Evolutionary conservation across 495 filamentous ascomycete genomes (phyloP), one percentile per base, ranked within the genome.

Genomic region (Lasiosphaeris hirsuta): DNA sequence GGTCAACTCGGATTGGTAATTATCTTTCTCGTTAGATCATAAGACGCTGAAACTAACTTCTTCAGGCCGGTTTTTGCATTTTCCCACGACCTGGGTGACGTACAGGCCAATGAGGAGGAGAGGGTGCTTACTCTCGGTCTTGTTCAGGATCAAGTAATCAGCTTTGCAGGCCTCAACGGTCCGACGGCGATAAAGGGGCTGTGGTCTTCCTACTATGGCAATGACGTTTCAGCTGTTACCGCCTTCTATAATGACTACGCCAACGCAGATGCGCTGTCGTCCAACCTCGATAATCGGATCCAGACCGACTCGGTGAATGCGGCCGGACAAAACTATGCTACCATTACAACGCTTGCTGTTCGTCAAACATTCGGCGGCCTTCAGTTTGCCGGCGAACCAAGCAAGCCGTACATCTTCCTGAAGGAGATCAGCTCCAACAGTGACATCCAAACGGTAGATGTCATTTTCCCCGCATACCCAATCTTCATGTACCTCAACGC

Each of bases 381-480:
- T 1, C 85, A 85, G 40, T 95, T 96, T 63, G 84, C 87, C 1
- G 90, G 90, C 1, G 95, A 89, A 2, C 79, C 84, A 0, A 81
- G 87, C 0, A 80, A 88, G 59, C 90, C 90, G 1, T 83, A 94
- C 34, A 70, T 97, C 13, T 96, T 96, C 73, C 69, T 96, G 40
- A 97, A 97, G 71, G 93, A 97, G 71, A 97, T 97, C 64, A 92
- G 89, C 51, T 94, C 89, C 0, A 89, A 96, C 69, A 92, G 93
- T 35, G 96, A 96, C 66, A 87, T 86, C 67, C 90, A 96, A 69
- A 97, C 93, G 0, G 91, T 97, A 43, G 93, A 97, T 75, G 91
- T 97, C 66, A 93, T 97, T 61, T 97, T 95, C 78, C 93, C 93
- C 0, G 80, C 90, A 0, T 92, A 87, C 64, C 90, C 93, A 1